Percentiles rank a stretch among this genome's conserved stretches.
Conservation (phyloP, 345 rosid genomes). For the Tarenaya hassleriana region DNA sequence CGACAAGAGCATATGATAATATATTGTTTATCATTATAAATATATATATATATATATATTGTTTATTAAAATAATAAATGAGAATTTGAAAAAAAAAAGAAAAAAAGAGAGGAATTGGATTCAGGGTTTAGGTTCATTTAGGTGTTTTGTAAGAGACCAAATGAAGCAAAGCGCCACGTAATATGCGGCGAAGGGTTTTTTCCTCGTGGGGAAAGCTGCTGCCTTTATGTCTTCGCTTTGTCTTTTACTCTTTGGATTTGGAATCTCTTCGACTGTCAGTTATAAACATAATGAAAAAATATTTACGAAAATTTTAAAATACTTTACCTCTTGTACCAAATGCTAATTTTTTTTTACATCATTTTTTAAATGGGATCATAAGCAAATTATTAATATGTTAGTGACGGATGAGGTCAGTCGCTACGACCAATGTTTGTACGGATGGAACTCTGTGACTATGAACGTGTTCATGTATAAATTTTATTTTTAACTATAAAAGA, state of each 20-base stretch:
- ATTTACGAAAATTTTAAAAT: too few species aligned
- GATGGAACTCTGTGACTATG: too few species aligned
- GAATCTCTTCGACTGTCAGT: conserved; percentile 27
- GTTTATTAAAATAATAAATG: not conserved
- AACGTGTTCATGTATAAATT: too few species aligned
- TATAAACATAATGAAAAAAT: too few species aligned
- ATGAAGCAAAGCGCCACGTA: conserved; percentile 28
- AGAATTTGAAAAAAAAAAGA: not conserved
- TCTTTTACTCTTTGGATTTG: conserved; percentile 26
- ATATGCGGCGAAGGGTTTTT: conserved; percentile 13
- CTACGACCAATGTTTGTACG: too few species aligned
- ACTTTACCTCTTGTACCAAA: too few species aligned
- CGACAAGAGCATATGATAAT: conserved; percentile 17
- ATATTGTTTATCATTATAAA: not conserved
- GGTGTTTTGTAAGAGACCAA: conserved; percentile 32
- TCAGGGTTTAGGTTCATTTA: conserved; percentile 13
- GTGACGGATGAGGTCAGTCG: too few species aligned
- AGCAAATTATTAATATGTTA: too few species aligned
- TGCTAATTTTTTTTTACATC: too few species aligned
- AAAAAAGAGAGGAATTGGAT: conserved; percentile 11
- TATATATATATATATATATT: not conserved
- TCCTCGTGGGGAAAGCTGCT: too few species aligned
- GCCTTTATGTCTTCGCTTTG: conserved; percentile 29
- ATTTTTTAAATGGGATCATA: too few species aligned
- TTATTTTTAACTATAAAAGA: too few species aligned